Percentiles rank a stretch among this genome's conserved stretches.
Evolutionary conservation across 176 grass and related monocot genomes (phyloP).

Genomic region (Ensete glaucum): DNA sequence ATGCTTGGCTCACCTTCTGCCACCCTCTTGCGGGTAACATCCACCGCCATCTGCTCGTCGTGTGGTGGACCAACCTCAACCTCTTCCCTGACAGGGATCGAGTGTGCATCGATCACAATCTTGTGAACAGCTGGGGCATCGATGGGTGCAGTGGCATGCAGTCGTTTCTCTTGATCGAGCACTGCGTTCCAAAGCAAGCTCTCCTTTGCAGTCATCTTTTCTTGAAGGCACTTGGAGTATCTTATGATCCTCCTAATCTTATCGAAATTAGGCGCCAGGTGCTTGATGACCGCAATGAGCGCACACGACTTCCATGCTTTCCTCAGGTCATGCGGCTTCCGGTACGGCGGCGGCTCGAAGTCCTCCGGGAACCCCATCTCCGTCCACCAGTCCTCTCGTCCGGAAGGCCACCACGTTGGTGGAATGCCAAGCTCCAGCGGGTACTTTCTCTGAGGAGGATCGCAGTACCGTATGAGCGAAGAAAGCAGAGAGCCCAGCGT

Average conservation of each 20-base stretch:
- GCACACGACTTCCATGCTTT: neutral
- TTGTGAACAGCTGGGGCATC: neutral
- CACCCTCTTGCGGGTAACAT: neutral
- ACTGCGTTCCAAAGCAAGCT: neutral
- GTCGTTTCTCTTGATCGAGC: neutral
- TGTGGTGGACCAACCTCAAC: no score
- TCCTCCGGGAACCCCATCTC: neutral
- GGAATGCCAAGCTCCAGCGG: no score
- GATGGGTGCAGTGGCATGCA: neutral
- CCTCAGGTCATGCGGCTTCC: neutral
- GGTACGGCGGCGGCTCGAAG: neutral
- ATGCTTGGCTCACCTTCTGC: neutral
- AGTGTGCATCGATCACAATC: neutral
- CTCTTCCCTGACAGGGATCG: neutral
- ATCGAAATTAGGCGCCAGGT: neutral
- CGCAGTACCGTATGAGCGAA: no score
- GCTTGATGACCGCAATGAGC: neutral
- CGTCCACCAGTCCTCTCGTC: neutral
- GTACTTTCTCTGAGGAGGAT: no score
- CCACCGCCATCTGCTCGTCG: neutral
- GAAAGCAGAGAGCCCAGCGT: no score
- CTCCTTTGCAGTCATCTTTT: conserved; percentile 1
- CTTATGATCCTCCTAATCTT: neutral
- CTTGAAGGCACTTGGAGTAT: neutral
- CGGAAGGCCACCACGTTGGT: no score